Conservation (phyloP, 495 filamentous ascomycete genomes). For the Chaetomium fimeti region DNA sequence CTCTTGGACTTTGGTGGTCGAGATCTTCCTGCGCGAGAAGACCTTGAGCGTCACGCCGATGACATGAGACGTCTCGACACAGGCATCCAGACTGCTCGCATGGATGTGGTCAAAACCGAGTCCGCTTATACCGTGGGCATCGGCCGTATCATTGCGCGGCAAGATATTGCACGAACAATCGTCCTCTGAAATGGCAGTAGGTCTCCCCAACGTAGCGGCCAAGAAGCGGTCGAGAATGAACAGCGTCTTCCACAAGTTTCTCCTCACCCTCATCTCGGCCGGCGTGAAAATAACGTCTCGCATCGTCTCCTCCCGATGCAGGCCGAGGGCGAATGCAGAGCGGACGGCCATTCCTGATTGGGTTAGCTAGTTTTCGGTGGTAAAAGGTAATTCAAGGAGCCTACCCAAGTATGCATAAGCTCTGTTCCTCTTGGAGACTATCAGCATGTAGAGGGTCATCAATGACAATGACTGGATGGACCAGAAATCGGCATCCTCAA, state of each 20-base stretch:
- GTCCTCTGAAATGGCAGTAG: constrained; percentile 60
- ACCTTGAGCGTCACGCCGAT: constrained; percentile 68
- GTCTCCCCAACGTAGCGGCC: constrained; percentile 57
- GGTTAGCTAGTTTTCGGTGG: constrained; percentile 15
- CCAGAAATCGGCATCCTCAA: constrained; percentile 64
- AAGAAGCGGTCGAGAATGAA: constrained; percentile 63
- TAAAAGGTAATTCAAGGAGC: constrained; percentile 6
- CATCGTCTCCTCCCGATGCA: constrained; percentile 63
- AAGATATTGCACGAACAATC: constrained; percentile 52
- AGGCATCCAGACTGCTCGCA: constrained; percentile 49
- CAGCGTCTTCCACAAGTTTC: constrained; percentile 59
- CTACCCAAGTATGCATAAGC: constrained; percentile 60
- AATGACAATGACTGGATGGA: constrained; percentile 60
- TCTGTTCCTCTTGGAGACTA: constrained; percentile 56
- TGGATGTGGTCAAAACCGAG: constrained; percentile 28
- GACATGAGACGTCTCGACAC: constrained; percentile 58
- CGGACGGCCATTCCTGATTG: constrained; percentile 60
- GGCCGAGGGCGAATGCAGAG: constrained; percentile 57
- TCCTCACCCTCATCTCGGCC: constrained; percentile 47
- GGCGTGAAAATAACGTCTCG: constrained; percentile 44
- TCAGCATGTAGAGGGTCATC: constrained; percentile 61
- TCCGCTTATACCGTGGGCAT: constrained; percentile 40
- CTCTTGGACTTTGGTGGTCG: constrained; percentile 61
- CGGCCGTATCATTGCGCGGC: constrained; percentile 43
- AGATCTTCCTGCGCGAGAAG: constrained; percentile 68